These are phyloP conservation scores for Phytophthora pini DNA, from an alignment of 352 stramenopile species.

Conservation along the genomic window DNA sequence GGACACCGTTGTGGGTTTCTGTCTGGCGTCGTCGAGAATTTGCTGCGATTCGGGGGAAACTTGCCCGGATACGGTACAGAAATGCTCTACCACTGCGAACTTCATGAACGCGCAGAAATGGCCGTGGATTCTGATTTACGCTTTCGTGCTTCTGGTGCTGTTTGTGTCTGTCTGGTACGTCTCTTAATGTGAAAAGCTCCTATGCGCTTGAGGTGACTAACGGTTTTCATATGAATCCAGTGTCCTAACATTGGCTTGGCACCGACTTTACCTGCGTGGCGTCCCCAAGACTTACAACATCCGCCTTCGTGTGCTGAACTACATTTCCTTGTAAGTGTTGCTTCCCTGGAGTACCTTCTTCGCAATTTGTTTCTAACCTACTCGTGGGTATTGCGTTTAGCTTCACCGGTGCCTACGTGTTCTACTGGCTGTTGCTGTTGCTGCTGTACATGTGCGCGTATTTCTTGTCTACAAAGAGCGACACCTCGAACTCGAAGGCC, in stretches of 20 bases:
- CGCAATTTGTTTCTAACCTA: constrained; percentile 7
- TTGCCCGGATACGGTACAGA: constrained; percentile 43
- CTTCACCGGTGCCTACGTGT: constrained; percentile 88
- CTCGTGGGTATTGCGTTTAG: constrained; percentile 22
- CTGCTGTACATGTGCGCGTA: constrained; percentile 92
- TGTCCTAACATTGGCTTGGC: constrained; percentile 84
- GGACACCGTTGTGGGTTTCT: constrained; percentile 81
- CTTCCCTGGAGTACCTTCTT: not conserved
- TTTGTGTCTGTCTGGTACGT: constrained; percentile 83
- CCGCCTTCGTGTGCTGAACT: constrained; percentile 88
- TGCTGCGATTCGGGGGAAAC: constrained; percentile 65
- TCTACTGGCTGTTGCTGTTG: constrained; percentile 89
- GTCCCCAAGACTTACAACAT: constrained; percentile 92
- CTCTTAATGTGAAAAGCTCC: not conserved
- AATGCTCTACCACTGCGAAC: constrained; percentile 58
- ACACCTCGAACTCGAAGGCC: constrained; percentile 57
- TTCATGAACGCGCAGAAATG: constrained; percentile 86
- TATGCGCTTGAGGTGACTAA: too few relatives aligned
- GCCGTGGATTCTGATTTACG: constrained; percentile 91
- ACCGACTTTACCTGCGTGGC: constrained; percentile 81
- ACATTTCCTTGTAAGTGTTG: constrained; percentile 82
- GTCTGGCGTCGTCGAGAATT: constrained; percentile 81
- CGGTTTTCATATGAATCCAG: constrained; percentile 22
- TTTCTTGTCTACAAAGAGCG: constrained; percentile 81
- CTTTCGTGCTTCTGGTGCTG: constrained; percentile 84